These are phyloP conservation scores for Mycotypha africana DNA, from an alignment of 371 early-diverging fungal species.

Conservation along the genomic window DNA sequence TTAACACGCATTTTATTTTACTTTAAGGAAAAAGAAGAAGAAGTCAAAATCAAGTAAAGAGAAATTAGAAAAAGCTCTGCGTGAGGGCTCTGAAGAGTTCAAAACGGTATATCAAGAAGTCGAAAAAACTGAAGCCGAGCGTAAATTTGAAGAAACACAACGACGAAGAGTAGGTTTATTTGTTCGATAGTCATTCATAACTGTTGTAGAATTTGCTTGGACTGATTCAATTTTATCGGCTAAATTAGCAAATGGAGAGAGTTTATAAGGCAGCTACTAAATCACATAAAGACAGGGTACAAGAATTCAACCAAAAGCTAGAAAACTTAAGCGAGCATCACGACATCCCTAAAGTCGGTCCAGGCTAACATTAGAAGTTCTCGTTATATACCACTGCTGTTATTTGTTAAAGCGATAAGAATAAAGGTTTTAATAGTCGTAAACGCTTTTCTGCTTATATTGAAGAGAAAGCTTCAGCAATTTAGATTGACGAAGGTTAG, in stretches of 20 bases:
- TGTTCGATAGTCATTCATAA: no score
- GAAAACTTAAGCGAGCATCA: slow-evolving; percentile 67
- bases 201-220: no score
- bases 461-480: no score
- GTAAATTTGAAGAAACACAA: slow-evolving; percentile 57
- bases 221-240: neutral
- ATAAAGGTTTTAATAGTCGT: no score
- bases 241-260: slow-evolving; percentile 57
- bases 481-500: no score
- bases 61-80: slow-evolving; percentile 36
- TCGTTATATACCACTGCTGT: no score
- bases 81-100: no score
- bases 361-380: slow-evolving; percentile 38
- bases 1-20: neutral
- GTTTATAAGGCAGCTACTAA: slow-evolving; percentile 51
- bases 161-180: slow-evolving; percentile 50
- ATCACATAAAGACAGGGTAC: slow-evolving; percentile 62
- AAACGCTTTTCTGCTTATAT: no score
- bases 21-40: slow-evolving; percentile 44
- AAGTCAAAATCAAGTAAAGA: slow-evolving; percentile 46
- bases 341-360: slow-evolving; percentile 70
- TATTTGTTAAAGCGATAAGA: no score
- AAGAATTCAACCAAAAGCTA: slow-evolving; percentile 57
- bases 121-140: slow-evolving; percentile 59
- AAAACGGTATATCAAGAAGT: slow-evolving; percentile 15